Percentiles rank a stretch among this genome's conserved stretches.
Evolutionary conservation across 805 yeast species (phyloP).

Genomic region (Kodamaea restingae): DNA sequence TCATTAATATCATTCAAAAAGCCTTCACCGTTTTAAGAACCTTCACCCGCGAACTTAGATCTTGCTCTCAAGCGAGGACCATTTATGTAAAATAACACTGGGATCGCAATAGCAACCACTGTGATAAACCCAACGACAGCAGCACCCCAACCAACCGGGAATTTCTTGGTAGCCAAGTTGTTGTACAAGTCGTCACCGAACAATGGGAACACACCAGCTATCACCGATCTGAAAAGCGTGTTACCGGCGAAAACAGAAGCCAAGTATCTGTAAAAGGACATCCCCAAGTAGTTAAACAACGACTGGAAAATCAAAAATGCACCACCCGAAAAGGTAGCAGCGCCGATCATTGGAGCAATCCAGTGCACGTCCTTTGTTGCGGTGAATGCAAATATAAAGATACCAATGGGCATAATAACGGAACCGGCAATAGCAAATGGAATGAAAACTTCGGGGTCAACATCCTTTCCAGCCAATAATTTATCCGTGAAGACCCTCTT

Average conservation of each 20-base stretch:
- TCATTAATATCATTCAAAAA: too few species aligned
- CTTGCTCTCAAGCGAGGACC: conserved; percentile 45
- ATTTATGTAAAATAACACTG: conserved; percentile 40
- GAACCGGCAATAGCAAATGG: conserved; percentile 22
- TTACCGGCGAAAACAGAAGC: conserved; percentile 62
- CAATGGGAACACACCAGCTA: conserved; percentile 61
- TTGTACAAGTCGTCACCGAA: conserved; percentile 59
- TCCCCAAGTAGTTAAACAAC: conserved; percentile 46
- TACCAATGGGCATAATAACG: conserved; percentile 18
- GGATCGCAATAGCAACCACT: conserved; percentile 43
- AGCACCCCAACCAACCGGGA: conserved; percentile 61
- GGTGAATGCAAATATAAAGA: conserved; percentile 22
- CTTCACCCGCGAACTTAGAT: conserved; percentile 32
- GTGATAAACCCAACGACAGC: conserved; percentile 46
- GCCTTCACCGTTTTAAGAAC: background rate
- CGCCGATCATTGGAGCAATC: conserved; percentile 21
- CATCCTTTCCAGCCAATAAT: conserved; percentile 10
- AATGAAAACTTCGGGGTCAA: conserved; percentile 17
- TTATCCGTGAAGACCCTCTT: conserved; percentile 13
- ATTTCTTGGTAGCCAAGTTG: conserved; percentile 43
- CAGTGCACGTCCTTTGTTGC: conserved; percentile 16
- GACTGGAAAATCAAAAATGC: conserved; percentile 45
- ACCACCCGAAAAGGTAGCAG: conserved; percentile 18
- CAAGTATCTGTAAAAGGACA: conserved; percentile 45
- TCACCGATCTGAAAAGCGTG: conserved; percentile 45